Evolutionary conservation across 2,329 filamentous ascomycete species (phyloP), one percentile per base, ranked within the genome.

Genomic region (Magnaporthiopsis rhizophila): DNA sequence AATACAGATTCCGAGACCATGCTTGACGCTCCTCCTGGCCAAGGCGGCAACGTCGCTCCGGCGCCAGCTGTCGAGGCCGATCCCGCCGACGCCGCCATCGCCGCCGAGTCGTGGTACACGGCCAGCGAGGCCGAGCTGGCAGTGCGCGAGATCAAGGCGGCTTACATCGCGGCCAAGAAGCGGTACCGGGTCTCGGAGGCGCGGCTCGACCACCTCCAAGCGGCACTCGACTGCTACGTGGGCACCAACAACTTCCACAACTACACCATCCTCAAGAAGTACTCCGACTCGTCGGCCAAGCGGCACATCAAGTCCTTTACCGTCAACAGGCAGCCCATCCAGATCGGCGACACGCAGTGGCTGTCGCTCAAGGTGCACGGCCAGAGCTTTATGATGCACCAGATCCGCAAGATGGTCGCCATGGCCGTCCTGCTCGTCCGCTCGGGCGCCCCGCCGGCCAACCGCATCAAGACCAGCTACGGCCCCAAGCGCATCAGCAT

Each of bases 331-430:
- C 80, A 84, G 62, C 92, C 92, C 0, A 89, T 97, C 71, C 86
- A 92, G 72, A 96, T 96, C 76, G 86, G 91, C 74, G 88, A 94
- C 72, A 97, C 92, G 1, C 90, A 99, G 79, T 99, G 95, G 95
- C 82, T 99, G 5, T 95, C 90, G 58, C 82, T 98, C 69, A 97
- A 96, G 74, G 93, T 99, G 30, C 95, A 99, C 76, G 95, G 95
- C 0, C 95, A 99, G 77, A 94, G 89, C 72, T 99, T 99, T 83
- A 99, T 99, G 95, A 99, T 99, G 95, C 95, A 99, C 77, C 95
- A 99, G 79, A 99, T 99, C 76, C 89, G 95, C 72, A 99, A 98
- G 78, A 98, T 99, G 95, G 91, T 99, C 21, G 92, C 91, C 65
- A 92, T 99, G 89, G 91, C 87, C 11, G 87, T 91, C 45, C 81